Base-by-base conservation (phyloP, 257 asterid species). In the Fraxinus pennsylvanica region DNA sequence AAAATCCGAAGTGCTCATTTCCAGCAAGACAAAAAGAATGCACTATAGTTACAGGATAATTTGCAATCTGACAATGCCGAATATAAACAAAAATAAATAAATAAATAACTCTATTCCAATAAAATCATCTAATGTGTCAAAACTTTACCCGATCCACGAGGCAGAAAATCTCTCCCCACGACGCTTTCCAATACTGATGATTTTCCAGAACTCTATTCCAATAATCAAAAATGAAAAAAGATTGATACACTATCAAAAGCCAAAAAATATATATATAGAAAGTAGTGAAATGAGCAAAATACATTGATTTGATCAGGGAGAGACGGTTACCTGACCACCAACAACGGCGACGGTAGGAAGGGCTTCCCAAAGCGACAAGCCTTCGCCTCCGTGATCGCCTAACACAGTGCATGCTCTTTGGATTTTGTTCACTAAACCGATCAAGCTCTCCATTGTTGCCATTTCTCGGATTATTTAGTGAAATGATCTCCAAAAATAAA, bases 301-400 rank as follows among this genome's bases (percentile, higher is more conserved):
- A 4, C 9, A 43, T 25, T 22, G 54, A 12, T 69, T 57, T 7
- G 4, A 35, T 1, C 1, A 2, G 5, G 4, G 41, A 25, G 47
- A 2, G 54, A 35, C 68, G 43, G 25, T 72, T 73, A 87, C 99
- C 98, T 95, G 99, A 81, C 98, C 99, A n/a, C 99, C 99, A 43
- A 95, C 98, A 79, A 93, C 99, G 81, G 99, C 99, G 68, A 95
- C 99, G 72, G 99, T 84, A 72, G 99, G 99, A 75, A 95, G 97
- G 77, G 99, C 98, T 83, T 95, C 99, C 99, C 98, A 95, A 1
- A 95, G 97, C 66, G 99, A 95, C 94, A 87, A 79, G 80, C 97
- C 97, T 81, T 92, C 99, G 72, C 98, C 99, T 66, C 99, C 99
- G 82, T 95, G 99, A 95, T 95, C 99, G 35, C 99, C 99, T 73